Evolutionary conservation across 139 green algal genomes (phyloP), one percentile per base, ranked within the genome.

Genomic region (Deuterostichococcus epilithicus): DNA sequence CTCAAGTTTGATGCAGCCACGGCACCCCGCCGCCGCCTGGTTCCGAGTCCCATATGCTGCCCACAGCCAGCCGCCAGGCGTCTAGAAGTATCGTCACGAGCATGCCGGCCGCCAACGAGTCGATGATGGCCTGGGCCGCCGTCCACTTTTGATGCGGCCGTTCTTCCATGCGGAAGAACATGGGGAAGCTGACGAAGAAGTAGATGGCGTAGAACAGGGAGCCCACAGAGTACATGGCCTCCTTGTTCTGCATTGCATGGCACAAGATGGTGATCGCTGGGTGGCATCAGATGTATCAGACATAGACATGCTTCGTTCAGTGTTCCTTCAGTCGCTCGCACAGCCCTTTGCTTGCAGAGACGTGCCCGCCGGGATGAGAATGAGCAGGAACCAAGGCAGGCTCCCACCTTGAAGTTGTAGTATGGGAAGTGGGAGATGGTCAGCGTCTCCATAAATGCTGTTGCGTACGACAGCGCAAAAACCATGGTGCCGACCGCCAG

Each of bases 141-240:
- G 73, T 88, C 88, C 86, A 94, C 39, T 80, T 81, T 26, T 84
- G 68, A 15, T 52, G 63, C 36, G 72, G 59, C 8, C 38, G 30
- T 74, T 97, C 92, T 39, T 97, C 94, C 45, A 97, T 91, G 1
- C 83, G 76, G 77, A 90, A 95, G 82, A 95, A 98, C 82, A 95
- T 87, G 25, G 94, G 94, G 83, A 97, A 98, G 52, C 83, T 92
- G 35, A 98, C 94, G 66, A 98, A 97, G 80, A 99, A 99, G 86
- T 99, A 99, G 81, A 99, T 98, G 36, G 94, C 96, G 77, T 99
- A 99, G 79, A 99, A 99, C 4, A 98, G 85, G 5, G 88, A 95
- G 26, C 96, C 96, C 34, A 97, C 76, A 8, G 74, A 91, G 87
- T 98, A 98, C 94, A 98, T 98, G 60, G 73, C 76, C 15, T 70